Base-by-base conservation (phyloP, 108 stramenopile species). In the Pseudonitzschia delicatissima region DNA sequence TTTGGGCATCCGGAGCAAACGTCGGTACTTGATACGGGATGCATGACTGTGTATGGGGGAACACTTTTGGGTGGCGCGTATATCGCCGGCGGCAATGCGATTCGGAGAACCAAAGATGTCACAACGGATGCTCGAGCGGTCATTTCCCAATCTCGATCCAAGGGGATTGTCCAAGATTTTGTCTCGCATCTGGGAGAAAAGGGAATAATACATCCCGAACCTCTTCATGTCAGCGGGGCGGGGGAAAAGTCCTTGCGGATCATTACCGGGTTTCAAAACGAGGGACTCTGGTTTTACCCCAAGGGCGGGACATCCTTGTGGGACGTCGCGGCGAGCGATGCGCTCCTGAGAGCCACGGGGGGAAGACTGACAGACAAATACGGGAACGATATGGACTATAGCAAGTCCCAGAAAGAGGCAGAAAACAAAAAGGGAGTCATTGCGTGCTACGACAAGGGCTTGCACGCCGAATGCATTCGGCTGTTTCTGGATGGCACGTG, bases 271-370 rank as follows among this genome's bases (percentile, higher is more conserved):
- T 33, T 61, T 9, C 50, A 78, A 40, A 64, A 82, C 15, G 85
- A 86, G 61, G 80, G 76, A 33, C 32, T 86, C 6, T 86, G 85
- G 85, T 82, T 82, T 60, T 86, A 69, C 64, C 85, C 85, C 11
- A 82, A 75, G 45, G 50, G 76, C 7, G 85, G 85, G 4, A 86
- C 85, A 7, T 86, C 85, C 21, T 52, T 78, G 26, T 86, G 85
- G 85, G 85, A 86, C 51, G 81, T 86, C 11, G 85, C 85, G 1
- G 85, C 85, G 0, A 61, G 81, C 31, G 85, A 86, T 72, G 85
- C 85, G 1, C 59, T 86, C 18, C 55, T 86, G 28, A 62, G 81
- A 45, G 71, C 72, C 2, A 66, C 71, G 42, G 85, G 85, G 29
- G 85, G 85, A 3, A 70, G 51, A 57, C 21, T 86, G 15, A 77